These are phyloP conservation scores for Solanum acaule DNA, from an alignment of 257 asterid genomes.

Conservation along the genomic window DNA sequence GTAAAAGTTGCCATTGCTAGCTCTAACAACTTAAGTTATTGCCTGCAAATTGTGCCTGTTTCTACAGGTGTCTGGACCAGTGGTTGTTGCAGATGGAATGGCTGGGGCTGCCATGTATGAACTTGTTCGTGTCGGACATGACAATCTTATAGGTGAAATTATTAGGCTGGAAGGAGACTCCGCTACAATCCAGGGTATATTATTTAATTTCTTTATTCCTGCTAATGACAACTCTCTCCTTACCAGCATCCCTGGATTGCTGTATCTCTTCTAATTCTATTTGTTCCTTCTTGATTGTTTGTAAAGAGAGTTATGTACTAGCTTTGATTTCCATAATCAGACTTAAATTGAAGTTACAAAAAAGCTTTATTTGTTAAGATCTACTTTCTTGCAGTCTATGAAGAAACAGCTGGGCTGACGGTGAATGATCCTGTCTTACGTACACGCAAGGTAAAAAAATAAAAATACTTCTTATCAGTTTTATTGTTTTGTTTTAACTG, in stretches of 20 bases:
- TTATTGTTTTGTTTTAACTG: not conserved
- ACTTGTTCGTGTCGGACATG: slow-evolving; percentile 94
- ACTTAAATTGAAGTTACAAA: not conserved
- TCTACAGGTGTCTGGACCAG: slow-evolving; percentile 86
- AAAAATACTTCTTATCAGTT: not conserved
- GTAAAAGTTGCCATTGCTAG: not conserved
- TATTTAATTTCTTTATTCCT: not conserved
- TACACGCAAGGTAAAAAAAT: slow-evolving; percentile 63
- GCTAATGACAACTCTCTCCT: not conserved
- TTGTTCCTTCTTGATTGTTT: not conserved
- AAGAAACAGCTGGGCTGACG: slow-evolving; percentile 91
- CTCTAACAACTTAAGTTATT: not conserved
- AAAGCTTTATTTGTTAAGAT: not conserved
- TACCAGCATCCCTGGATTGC: not conserved
- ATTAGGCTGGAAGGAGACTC: slow-evolving; percentile 97
- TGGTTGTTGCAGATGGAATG: slow-evolving; percentile 98
- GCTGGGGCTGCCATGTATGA: slow-evolving; percentile 99
- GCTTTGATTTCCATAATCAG: not conserved
- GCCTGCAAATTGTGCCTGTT: not conserved
- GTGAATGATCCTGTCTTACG: slow-evolving; percentile 97
- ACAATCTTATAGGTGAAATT: slow-evolving; percentile 92
- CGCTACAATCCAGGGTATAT: slow-evolving; percentile 86
- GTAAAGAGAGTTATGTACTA: not conserved
- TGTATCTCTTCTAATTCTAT: not conserved
- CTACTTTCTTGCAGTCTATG: slow-evolving; percentile 57